These are phyloP conservation scores for Phytophthora foliorum DNA, from an alignment of 352 stramenopile genomes.

Conservation along the genomic window DNA sequence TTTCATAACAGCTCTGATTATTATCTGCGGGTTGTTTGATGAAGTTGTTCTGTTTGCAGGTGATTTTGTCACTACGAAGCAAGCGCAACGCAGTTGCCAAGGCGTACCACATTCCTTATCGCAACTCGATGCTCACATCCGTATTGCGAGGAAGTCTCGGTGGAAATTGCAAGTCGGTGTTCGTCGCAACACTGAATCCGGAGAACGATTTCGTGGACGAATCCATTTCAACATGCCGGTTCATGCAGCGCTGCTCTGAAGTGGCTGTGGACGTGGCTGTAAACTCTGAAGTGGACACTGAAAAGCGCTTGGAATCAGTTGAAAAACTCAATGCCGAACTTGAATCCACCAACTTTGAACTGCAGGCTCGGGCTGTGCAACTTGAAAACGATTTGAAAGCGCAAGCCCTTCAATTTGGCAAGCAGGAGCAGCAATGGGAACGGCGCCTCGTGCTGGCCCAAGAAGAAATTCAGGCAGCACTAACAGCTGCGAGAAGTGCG, in stretches of 20 bases:
- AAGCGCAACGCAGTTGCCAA: slow-evolving; percentile 56
- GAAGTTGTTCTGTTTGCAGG: slow-evolving; percentile 44
- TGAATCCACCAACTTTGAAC: slow-evolving; percentile 50
- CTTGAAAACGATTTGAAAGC: slow-evolving; percentile 56
- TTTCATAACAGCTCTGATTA: background rate
- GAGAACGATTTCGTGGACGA: slow-evolving; percentile 91
- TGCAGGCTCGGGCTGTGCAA: slow-evolving; percentile 53
- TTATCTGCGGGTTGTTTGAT: background rate
- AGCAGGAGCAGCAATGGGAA: slow-evolving; percentile 53
- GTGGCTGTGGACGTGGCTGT: slow-evolving; percentile 80
- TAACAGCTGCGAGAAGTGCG: slow-evolving; percentile 32
- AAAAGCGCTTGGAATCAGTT: slow-evolving; percentile 64
- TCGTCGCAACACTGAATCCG: slow-evolving; percentile 96
- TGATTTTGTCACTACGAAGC: slow-evolving; percentile 95
- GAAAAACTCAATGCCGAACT: slow-evolving; percentile 66
- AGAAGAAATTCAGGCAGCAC: slow-evolving; percentile 41
- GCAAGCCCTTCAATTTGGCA: slow-evolving; percentile 35
- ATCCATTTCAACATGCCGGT: slow-evolving; percentile 96
- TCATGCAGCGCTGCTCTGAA: slow-evolving; percentile 95
- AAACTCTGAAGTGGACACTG: slow-evolving; percentile 73
- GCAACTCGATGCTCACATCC: slow-evolving; percentile 98
- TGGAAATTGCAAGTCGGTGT: slow-evolving; percentile 98
- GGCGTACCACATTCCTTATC: slow-evolving; percentile 93
- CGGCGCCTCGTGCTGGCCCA: slow-evolving; percentile 35
- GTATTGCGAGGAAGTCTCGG: slow-evolving; percentile 95